These are phyloP conservation scores for Vitis vinifera DNA, from an alignment of 164 flowering plant species.

Conservation along the genomic window ASM3070453v1 NC_081813.1:11430001-11430500, in stretches of 20 bases:
- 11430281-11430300: slow-evolving; percentile 91
- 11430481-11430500: slow-evolving; percentile 68
- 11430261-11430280: slow-evolving; percentile 53
- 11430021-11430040: no score
- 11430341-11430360: slow-evolving; percentile 91
- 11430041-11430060: no score
- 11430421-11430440: slow-evolving; percentile 76
- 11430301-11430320: slow-evolving; percentile 85
- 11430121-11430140: no score
- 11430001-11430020: no score
- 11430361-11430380: slow-evolving; percentile 98
- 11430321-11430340: slow-evolving; percentile 99
- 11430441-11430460: slow-evolving; percentile 78
- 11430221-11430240: neutral
- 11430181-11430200: neutral
- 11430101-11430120: no score
- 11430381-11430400: slow-evolving; percentile 96
- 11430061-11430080: no score
- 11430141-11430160: no score
- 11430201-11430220: neutral
- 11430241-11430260: neutral
- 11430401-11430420: slow-evolving; percentile 96
- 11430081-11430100: no score
- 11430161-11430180: no score
- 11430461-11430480: slow-evolving; percentile 59